Conservation (phyloP, 148 eudicot genomes). For the Drosera capensis region DNA sequence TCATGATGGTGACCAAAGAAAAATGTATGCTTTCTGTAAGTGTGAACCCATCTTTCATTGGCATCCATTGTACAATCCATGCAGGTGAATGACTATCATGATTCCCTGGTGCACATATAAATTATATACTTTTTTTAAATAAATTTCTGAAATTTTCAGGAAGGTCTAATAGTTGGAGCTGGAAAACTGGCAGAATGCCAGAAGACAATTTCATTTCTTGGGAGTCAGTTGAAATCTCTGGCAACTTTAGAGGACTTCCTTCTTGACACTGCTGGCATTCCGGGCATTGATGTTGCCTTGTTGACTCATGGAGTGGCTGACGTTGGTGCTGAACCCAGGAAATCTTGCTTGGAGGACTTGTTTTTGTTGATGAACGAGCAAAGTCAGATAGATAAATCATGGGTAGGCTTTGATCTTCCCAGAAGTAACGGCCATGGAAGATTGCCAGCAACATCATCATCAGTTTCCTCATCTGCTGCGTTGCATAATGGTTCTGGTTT, state of each 20-base stretch:
- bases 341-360: slow-evolving; percentile 25
- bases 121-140: too few species aligned
- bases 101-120: background rate
- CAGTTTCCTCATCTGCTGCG: slow-evolving; percentile 18
- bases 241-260: slow-evolving; percentile 65
- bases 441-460: slow-evolving; percentile 21
- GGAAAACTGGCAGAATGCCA: slow-evolving; percentile 62
- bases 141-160: too few species aligned
- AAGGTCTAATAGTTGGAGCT: slow-evolving; percentile 41
- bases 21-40: too few species aligned
- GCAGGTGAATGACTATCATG: too few species aligned
- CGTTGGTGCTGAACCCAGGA: slow-evolving; percentile 28
- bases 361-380: slow-evolving; percentile 15
- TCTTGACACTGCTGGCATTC: slow-evolving; percentile 43
- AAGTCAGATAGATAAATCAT: slow-evolving; percentile 9
- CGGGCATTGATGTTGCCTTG: slow-evolving; percentile 24
- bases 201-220: slow-evolving; percentile 53
- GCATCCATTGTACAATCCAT: too few species aligned
- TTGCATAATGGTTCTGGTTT: slow-evolving; percentile 13
- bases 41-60: too few species aligned
- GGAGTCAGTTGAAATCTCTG: slow-evolving; percentile 48
- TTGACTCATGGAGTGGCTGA: slow-evolving; percentile 5
- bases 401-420: slow-evolving; percentile 13
- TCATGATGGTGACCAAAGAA: too few species aligned
- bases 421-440: slow-evolving; percentile 17